These are phyloP conservation scores for Wickerhamiella shivajii DNA, from an alignment of 805 yeast genomes.

Conservation along the genomic window DNA sequence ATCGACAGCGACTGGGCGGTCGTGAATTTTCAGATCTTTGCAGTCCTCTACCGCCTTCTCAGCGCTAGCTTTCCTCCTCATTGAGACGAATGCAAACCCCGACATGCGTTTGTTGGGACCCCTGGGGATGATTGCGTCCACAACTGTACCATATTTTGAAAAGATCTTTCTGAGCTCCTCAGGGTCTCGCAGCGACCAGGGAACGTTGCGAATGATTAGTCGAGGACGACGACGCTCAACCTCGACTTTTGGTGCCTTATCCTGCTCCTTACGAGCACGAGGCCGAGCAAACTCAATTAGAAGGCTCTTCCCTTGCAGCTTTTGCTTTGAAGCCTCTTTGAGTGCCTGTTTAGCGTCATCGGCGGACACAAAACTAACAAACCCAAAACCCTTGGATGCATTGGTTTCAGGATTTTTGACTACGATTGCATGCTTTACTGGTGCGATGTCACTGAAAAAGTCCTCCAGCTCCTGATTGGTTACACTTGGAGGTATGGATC, in stretches of 20 bases:
- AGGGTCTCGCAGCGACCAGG: slow-evolving; percentile 86
- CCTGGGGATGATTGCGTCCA: slow-evolving; percentile 78
- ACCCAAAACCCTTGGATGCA: slow-evolving; percentile 86
- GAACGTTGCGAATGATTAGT: slow-evolving; percentile 78
- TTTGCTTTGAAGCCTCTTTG: slow-evolving; percentile 45
- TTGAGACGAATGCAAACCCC: slow-evolving; percentile 89
- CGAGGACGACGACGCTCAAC: slow-evolving; percentile 75
- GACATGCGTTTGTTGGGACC: slow-evolving; percentile 77
- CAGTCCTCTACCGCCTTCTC: slow-evolving; percentile 64
- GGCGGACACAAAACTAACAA: slow-evolving; percentile 73
- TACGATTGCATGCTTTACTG: slow-evolving; percentile 87
- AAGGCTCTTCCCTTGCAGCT: slow-evolving; percentile 50
- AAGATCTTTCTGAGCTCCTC: slow-evolving; percentile 56
- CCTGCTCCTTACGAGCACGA: slow-evolving; percentile 49
- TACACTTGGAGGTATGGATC: slow-evolving; percentile 69
- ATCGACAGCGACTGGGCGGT: slow-evolving; percentile 86
- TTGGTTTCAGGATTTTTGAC: slow-evolving; percentile 60
- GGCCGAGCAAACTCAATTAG: slow-evolving; percentile 82
- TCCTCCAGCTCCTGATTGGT: slow-evolving; percentile 70
- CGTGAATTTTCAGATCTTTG: slow-evolving; percentile 66
- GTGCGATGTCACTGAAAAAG: slow-evolving; percentile 81
- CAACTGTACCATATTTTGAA: slow-evolving; percentile 67
- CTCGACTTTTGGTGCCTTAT: slow-evolving; percentile 14
- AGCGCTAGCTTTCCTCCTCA: slow-evolving; percentile 69
- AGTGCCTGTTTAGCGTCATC: slow-evolving; percentile 75